Evolutionary conservation across 371 early-diverging fungal genomes (phyloP).

Genomic region (Mortierella sp.): DNA sequence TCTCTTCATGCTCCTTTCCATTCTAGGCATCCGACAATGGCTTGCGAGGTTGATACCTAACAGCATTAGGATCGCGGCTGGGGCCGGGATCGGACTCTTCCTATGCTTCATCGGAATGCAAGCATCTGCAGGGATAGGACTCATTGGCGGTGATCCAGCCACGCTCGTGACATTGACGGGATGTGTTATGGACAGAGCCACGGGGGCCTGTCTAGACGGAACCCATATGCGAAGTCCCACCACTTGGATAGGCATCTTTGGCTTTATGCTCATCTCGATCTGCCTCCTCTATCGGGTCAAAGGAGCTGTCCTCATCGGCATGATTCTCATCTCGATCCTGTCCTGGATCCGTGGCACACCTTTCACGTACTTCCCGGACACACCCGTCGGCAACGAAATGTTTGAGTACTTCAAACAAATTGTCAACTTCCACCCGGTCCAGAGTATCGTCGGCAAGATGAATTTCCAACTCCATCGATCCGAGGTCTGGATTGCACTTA

Average conservation of each 20-base stretch:
- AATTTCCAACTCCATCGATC: conserved; percentile 69
- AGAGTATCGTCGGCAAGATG: conserved; percentile 66
- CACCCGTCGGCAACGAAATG: conserved; percentile 66
- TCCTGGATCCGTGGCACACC: conserved; percentile 74
- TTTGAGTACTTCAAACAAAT: conserved; percentile 81
- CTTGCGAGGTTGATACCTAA: conserved; percentile 78
- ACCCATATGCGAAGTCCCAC: conserved; percentile 75
- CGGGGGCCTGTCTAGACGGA: conserved; percentile 60
- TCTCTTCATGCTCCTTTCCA: conserved; percentile 75
- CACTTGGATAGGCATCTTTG: conserved; percentile 80
- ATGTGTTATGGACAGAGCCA: conserved; percentile 58
- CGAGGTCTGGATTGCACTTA: conserved; percentile 81
- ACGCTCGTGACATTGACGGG: conserved; percentile 80
- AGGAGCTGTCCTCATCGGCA: conserved; percentile 78
- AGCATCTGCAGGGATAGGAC: conserved; percentile 81
- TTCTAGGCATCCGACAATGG: conserved; percentile 83
- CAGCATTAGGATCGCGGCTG: conserved; percentile 78
- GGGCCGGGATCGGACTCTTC: conserved; percentile 83
- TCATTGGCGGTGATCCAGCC: conserved; percentile 67
- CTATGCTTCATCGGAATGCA: conserved; percentile 82
- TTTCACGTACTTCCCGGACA: conserved; percentile 82
- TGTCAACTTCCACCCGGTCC: conserved; percentile 72
- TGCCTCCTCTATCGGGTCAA: conserved; percentile 72
- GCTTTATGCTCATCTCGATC: conserved; percentile 74
- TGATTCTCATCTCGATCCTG: conserved; percentile 74